Evolutionary conservation across 495 filamentous ascomycete genomes (phyloP).

Genomic region (Xylaria longipes): DNA sequence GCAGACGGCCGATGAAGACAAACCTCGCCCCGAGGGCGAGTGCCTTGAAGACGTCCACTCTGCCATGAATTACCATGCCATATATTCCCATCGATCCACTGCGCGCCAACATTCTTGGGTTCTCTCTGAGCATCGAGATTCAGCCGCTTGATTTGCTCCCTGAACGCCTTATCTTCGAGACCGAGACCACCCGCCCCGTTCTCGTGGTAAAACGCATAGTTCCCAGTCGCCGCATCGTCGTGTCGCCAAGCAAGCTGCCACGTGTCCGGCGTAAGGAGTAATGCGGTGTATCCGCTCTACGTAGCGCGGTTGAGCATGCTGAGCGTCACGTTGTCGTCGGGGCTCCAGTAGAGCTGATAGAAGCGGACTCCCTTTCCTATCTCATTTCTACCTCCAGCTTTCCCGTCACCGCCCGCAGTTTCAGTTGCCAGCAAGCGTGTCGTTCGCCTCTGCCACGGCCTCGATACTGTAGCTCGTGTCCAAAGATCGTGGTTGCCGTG

Average conservation of each 20-base stretch:
- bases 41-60: slow-evolving; percentile 66
- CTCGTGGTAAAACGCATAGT: slow-evolving; percentile 68
- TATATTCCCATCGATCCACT: slow-evolving; percentile 68
- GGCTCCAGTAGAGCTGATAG: slow-evolving; percentile 71
- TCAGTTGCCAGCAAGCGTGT: background rate
- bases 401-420: background rate
- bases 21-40: slow-evolving; percentile 69
- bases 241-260: slow-evolving; percentile 71
- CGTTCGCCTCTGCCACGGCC: slow-evolving; percentile 63
- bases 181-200: slow-evolving; percentile 55
- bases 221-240: slow-evolving; percentile 61
- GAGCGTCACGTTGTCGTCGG: slow-evolving; percentile 65
- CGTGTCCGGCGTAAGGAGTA: slow-evolving; percentile 70
- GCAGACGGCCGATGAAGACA: slow-evolving; percentile 67
- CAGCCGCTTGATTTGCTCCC: slow-evolving; percentile 51
- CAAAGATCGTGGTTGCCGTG: slow-evolving; percentile 65
- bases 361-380: slow-evolving; percentile 49
- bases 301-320: slow-evolving; percentile 62
- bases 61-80: slow-evolving; percentile 68
- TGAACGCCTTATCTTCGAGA: slow-evolving; percentile 64
- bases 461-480: slow-evolving; percentile 65
- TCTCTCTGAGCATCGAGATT: slow-evolving; percentile 53
- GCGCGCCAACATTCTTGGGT: slow-evolving; percentile 54
- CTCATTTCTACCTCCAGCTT: background rate
- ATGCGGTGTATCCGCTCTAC: slow-evolving; percentile 62